These are phyloP conservation scores for Lunasporangiospora selenospora DNA, from an alignment of 192 early-diverging fungal genomes.

Conservation along the genomic window DNA sequence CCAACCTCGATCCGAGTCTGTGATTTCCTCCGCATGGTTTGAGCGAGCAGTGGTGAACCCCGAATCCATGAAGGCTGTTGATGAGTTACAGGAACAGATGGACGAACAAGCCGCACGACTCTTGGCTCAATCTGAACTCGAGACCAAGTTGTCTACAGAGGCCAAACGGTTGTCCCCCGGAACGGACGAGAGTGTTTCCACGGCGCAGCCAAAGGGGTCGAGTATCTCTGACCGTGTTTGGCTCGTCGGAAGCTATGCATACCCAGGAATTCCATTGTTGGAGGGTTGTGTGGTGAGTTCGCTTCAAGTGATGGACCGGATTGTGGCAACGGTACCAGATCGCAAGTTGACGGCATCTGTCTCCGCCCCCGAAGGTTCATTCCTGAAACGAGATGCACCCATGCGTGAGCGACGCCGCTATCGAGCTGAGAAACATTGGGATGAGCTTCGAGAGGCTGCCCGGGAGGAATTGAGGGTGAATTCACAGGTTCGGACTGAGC, in stretches of 20 bases:
- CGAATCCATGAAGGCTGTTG: constrained; percentile 56
- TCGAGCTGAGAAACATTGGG: constrained; percentile 6
- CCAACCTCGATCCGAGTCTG: constrained; percentile 39
- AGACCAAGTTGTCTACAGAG: not conserved
- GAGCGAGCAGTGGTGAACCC: constrained; percentile 65
- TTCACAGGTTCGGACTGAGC: not conserved
- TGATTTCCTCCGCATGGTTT: constrained; percentile 54
- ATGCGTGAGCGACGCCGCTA: constrained; percentile 31
- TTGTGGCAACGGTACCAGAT: constrained; percentile 22
- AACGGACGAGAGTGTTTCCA: no score
- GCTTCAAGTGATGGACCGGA: constrained; percentile 56
- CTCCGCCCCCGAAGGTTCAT: constrained; percentile 15
- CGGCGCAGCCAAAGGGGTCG: no score
- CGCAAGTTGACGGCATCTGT: constrained; percentile 7
- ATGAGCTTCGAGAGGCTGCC: not conserved
- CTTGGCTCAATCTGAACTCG: no score
- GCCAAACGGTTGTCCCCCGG: no score
- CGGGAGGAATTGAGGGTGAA: not conserved
- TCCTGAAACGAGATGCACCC: constrained; percentile 37
- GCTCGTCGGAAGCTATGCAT: constrained; percentile 65
- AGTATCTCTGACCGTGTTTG: constrained; percentile 53
- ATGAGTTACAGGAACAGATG: constrained; percentile 50
- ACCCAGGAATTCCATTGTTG: constrained; percentile 66
- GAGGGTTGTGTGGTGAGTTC: constrained; percentile 68
- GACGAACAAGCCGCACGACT: constrained; percentile 20